phyloP scores from a whole-genome alignment of 805 yeast species.

The Candida parachauliodes region DNA sequence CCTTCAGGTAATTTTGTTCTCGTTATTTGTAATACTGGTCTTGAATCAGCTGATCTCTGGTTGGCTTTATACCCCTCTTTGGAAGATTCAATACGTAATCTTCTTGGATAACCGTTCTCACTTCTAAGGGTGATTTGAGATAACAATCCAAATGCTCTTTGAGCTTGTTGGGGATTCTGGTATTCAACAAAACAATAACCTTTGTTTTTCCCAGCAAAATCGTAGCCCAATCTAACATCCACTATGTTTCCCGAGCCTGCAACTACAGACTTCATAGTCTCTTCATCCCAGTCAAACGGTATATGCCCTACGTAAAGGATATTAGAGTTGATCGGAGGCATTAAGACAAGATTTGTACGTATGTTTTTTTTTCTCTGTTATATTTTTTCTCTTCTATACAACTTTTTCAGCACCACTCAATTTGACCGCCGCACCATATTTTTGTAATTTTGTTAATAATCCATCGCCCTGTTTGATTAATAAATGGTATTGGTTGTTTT shows the following conservation, averaged over 20 bases:
- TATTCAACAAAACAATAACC: slow-evolving; percentile 70
- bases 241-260: slow-evolving; percentile 72
- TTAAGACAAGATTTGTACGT: background rate
- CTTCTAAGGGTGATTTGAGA: slow-evolving; percentile 35
- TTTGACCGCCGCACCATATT: slow-evolving; percentile 95
- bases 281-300: slow-evolving; percentile 71
- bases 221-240: slow-evolving; percentile 62
- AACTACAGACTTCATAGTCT: slow-evolving; percentile 55
- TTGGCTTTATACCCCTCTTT: slow-evolving; percentile 52
- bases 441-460: slow-evolving; percentile 88
- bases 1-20: slow-evolving; percentile 50
- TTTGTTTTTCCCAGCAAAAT: slow-evolving; percentile 55
- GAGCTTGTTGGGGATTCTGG: slow-evolving; percentile 48
- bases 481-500: slow-evolving; percentile 86
- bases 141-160: slow-evolving; percentile 43
- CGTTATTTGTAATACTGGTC: slow-evolving; percentile 42
- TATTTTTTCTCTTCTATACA: slow-evolving; percentile 4
- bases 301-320: slow-evolving; percentile 59
- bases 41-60: slow-evolving; percentile 29
- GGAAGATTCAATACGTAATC: slow-evolving; percentile 54
- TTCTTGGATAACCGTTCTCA: slow-evolving; percentile 37
- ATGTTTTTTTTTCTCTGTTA: background rate
- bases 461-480: slow-evolving; percentile 91
- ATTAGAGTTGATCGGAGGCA: slow-evolving; percentile 23
- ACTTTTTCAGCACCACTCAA: slow-evolving; percentile 86